phyloP scores from a whole-genome alignment of 2,329 filamentous ascomycete genomes.

The Canariomyces notabilis region DNA sequence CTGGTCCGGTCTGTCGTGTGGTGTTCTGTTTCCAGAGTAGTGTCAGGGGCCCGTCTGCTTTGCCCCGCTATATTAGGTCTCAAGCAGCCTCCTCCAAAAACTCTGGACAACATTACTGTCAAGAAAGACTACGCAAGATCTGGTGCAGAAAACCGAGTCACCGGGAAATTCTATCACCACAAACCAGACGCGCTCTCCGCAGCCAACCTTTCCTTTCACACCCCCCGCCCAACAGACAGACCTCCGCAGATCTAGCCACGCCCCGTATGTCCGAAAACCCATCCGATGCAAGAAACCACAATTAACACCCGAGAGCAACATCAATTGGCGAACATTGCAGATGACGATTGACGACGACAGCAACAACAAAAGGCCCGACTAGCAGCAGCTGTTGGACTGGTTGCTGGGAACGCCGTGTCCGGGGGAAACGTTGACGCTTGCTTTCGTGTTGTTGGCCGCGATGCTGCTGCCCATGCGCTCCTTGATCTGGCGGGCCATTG shows the following conservation, averaged over 20 bases:
- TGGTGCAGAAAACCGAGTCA: background rate
- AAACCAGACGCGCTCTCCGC: constrained; percentile 1
- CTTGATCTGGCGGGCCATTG: constrained; percentile 99
- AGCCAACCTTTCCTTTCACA: constrained; percentile 3
- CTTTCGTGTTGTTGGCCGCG: constrained; percentile 94
- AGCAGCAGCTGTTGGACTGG: constrained; percentile 34
- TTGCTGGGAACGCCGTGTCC: constrained; percentile 78
- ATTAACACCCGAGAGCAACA: constrained; percentile 24
- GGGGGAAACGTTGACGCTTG: constrained; percentile 90
- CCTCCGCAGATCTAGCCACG: constrained; percentile 21
- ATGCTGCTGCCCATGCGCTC: constrained; percentile 98
- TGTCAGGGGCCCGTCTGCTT: background rate
- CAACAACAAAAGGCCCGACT: constrained; percentile 19
- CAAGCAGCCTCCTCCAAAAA: background rate
- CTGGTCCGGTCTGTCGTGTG: constrained; percentile 8
- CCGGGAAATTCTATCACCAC: background rate
- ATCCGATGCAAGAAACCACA: constrained; percentile 25
- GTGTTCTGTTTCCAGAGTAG: constrained; percentile 7
- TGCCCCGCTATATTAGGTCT: background rate
- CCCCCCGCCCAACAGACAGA: constrained; percentile 6
- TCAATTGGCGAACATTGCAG: constrained; percentile 7
- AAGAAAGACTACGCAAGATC: background rate
- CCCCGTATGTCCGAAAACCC: constrained; percentile 19
- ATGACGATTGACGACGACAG: too few species aligned
- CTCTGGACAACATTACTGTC: background rate